Evolutionary conservation across 306 rosid genomes (phyloP).

Genomic region (Fragaria iinumae): DNA sequence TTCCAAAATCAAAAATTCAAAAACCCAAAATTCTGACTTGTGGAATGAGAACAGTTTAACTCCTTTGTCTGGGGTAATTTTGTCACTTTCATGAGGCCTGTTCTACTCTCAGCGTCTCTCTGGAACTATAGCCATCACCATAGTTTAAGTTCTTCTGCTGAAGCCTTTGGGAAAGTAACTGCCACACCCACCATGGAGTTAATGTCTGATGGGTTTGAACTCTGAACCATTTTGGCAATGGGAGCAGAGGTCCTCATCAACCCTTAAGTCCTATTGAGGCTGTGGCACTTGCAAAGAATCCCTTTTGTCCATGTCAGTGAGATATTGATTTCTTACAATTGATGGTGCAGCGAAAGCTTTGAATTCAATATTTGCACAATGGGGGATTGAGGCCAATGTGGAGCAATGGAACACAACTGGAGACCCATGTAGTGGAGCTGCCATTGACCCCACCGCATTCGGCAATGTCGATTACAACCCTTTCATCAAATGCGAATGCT

Average conservation of each 20-base stretch:
- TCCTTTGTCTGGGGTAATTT: background rate
- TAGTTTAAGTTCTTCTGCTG: background rate
- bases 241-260: background rate
- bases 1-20: too few species aligned
- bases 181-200: background rate
- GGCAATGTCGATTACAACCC: constrained; percentile 23
- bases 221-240: background rate
- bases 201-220: background rate
- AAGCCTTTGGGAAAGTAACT: background rate
- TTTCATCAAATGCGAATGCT: constrained; percentile 65
- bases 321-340: background rate
- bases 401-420: constrained; percentile 64
- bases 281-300: background rate
- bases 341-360: constrained; percentile 46
- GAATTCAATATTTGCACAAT: constrained; percentile 59
- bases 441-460: constrained; percentile 31
- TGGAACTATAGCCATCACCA: too few species aligned
- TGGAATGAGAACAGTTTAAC: too few species aligned
- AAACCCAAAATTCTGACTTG: too few species aligned
- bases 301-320: background rate
- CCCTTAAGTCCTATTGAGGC: background rate
- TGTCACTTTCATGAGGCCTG: background rate
- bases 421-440: constrained; percentile 66
- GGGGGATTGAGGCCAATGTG: constrained; percentile 36
- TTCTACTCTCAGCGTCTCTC: too few species aligned